Percentiles rank a stretch among this genome's conserved stretches.
Conservation (phyloP, 2,329 filamentous ascomycete species). For the Pyrenophora graminea region DNA sequence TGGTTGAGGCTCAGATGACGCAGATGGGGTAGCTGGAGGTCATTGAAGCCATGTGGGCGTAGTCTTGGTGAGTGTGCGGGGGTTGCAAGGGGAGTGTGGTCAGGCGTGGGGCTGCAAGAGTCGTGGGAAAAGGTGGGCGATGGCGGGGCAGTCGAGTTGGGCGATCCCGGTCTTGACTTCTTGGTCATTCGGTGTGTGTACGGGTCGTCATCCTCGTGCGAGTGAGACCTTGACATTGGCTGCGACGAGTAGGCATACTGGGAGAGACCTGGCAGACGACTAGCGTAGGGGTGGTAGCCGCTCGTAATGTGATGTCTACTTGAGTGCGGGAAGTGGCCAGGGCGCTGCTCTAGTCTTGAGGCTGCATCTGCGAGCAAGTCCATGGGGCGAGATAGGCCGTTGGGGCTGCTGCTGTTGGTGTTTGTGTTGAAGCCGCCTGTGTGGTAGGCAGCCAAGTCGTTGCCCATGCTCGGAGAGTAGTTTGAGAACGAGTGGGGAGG, state of each 20-base stretch:
- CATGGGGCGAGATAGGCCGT: constrained; percentile 61
- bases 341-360: constrained; percentile 68
- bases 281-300: constrained; percentile 54
- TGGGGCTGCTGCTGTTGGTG: constrained; percentile 50
- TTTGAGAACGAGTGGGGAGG: constrained; percentile 83
- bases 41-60: constrained; percentile 70
- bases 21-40: constrained; percentile 84
- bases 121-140: constrained; percentile 97
- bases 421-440: constrained; percentile 27
- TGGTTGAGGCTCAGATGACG: constrained; percentile 71
- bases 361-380: constrained; percentile 72
- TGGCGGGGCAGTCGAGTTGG: constrained; percentile 91
- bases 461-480: constrained; percentile 62
- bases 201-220: constrained; percentile 80
- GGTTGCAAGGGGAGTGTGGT: constrained; percentile 97
- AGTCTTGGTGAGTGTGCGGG: constrained; percentile 93
- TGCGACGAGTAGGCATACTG: constrained; percentile 67
- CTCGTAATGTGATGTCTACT: constrained; percentile 48
- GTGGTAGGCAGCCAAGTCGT: constrained; percentile 62
- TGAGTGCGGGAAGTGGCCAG: constrained; percentile 49
- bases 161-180: constrained; percentile 89
- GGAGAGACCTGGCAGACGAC: constrained; percentile 63
- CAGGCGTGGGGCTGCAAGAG: constrained; percentile 90
- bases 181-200: constrained; percentile 78
- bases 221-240: constrained; percentile 89